These are phyloP conservation scores for Parachlorella kessleri DNA, from an alignment of 139 green algal genomes.

Conservation along the genomic window DNA sequence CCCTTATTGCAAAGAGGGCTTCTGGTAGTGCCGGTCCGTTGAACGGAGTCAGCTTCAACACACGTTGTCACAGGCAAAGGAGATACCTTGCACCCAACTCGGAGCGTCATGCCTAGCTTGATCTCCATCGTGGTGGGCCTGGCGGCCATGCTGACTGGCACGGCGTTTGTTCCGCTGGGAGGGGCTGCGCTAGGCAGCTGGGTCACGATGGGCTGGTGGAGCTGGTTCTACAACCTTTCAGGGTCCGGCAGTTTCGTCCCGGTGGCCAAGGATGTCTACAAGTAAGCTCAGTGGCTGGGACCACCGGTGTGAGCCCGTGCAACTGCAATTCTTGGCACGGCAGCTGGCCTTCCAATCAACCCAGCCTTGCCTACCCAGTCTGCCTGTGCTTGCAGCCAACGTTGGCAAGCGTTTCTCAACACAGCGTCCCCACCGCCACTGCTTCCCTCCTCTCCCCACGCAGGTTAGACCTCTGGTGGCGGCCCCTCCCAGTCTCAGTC, in stretches of 20 bases:
- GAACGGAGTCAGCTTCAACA: not conserved
- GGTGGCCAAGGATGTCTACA: not conserved
- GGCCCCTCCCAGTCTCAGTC: not conserved
- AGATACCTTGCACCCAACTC: not conserved
- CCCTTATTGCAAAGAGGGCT: too few species aligned
- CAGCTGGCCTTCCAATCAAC: too few species aligned
- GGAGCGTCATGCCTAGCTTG: not conserved
- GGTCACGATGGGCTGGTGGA: not conserved
- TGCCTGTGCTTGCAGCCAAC: too few species aligned
- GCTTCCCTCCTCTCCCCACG: not conserved
- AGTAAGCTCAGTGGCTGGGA: not conserved
- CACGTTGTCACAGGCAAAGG: not conserved
- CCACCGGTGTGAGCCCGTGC: not conserved
- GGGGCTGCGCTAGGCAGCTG: not conserved
- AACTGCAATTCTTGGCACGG: too few species aligned
- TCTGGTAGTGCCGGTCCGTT: too few species aligned
- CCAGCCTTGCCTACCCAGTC: too few species aligned
- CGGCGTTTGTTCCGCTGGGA: not conserved
- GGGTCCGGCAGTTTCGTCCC: not conserved
- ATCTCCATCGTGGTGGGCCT: not conserved
- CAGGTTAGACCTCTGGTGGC: constrained; percentile 9
- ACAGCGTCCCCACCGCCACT: not conserved
- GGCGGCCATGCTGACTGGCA: not conserved
- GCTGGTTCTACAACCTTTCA: not conserved
- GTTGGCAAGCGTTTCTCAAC: not conserved